Percentiles rank a stretch among this genome's conserved stretches.
Evolutionary conservation across 371 early-diverging fungal genomes (phyloP).

Genomic region (Mortierella sp.): DNA sequence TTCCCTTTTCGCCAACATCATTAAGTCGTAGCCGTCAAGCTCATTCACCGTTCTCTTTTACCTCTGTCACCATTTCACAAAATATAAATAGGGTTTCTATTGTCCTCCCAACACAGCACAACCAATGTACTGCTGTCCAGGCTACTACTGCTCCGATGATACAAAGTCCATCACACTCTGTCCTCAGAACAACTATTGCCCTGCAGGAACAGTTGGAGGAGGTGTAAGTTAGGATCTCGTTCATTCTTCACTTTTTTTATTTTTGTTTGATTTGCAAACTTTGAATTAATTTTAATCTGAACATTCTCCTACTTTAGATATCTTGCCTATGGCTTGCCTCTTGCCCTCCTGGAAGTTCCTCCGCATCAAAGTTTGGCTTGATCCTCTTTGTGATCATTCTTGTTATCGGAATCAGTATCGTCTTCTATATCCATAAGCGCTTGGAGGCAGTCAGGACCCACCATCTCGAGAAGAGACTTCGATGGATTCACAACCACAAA

Average conservation of each 20-base stretch:
- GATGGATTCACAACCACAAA: constrained; percentile 44
- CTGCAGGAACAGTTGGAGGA: constrained; percentile 45
- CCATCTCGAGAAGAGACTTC: constrained; percentile 42
- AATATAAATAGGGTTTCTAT: constrained; percentile 52
- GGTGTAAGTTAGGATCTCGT: constrained; percentile 26
- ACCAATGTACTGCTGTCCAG: constrained; percentile 62
- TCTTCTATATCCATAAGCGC: constrained; percentile 28
- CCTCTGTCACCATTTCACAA: neutral
- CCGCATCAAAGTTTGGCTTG: constrained; percentile 42
- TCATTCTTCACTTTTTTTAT: neutral
- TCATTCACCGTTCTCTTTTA: neutral
- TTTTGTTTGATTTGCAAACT: neutral
- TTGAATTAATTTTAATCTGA: neutral
- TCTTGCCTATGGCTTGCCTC: constrained; percentile 44
- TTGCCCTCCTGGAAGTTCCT: constrained; percentile 35
- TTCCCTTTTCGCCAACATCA: neutral
- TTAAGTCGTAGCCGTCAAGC: neutral
- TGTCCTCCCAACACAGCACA: constrained; percentile 65
- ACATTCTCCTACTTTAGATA: constrained; percentile 6
- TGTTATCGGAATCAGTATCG: constrained; percentile 25
- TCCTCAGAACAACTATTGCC: constrained; percentile 58
- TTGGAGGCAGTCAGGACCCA: constrained; percentile 34
- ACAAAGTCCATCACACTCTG: constrained; percentile 50
- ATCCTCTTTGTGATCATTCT: constrained; percentile 31
- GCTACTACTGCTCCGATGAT: constrained; percentile 61